Base-by-base conservation (phyloP, 805 yeast species). In the Zygotorulaspora chibaensis region DNA sequence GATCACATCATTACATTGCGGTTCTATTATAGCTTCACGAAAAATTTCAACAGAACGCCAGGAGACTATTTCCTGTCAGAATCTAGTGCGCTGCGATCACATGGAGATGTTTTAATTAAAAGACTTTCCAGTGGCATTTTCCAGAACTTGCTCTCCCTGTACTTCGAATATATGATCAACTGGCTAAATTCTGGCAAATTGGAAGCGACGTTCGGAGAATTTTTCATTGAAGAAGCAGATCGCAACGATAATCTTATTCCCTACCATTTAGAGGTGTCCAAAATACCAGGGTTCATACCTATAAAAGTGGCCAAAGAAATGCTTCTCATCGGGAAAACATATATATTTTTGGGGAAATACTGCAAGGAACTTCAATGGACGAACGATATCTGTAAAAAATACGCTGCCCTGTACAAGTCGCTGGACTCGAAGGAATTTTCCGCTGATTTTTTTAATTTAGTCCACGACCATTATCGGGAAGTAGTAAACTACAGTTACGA, bases 141-240 rank as follows among this genome's bases (percentile, higher is more conserved):
- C 44, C 43, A 60, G 3, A 70, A 70, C 26, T 70, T 79, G 3
- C 63, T 76, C 0, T 66, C 66, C 5, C 87, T 95, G 1, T 87
- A 87, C 59, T 73, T 73, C 44, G 79, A 76, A 33, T 70, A 80
- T 26, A 54, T 86, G 3, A 71, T 73, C 33, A 70, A 72, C 35
- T 91, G 97, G 97, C 59, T 88, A 1, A 61, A 78, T 0, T 65
- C 74, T 35, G 97, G 96, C 1, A 79, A 76, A 41, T 58, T 88
- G 12, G 65, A 70, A 2, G 80, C 77, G 45, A 72, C 68, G 1
- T 68, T 67, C 46, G 74, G 73, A 12, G 91, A 83, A 51, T 88
- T 88, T 56, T 90, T 87, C 55, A 77, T 76, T 16, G 50, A 47
- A 9, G 39, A 47, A 12, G n/a, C 8, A 11, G 28, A 48, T 4